phyloP scores from a whole-genome alignment of 805 yeast species.

The Brettanomyces nanus region DNA sequence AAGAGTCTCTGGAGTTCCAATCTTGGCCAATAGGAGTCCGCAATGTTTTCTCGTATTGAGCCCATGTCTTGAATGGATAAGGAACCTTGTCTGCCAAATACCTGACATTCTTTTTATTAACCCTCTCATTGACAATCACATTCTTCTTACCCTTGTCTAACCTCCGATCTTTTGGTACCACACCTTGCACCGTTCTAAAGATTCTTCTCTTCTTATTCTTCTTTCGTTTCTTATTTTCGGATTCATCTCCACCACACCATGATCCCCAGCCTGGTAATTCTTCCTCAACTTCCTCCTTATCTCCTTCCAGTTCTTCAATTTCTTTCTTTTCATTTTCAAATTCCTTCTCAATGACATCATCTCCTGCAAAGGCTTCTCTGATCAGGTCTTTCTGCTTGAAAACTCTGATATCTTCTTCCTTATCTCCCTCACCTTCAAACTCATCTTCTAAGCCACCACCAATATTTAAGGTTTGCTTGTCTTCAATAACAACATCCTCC shows the following conservation, averaged over 20 bases:
- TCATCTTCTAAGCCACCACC: conserved; percentile 39
- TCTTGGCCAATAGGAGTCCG: conserved; percentile 97
- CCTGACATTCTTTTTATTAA: conserved; percentile 75
- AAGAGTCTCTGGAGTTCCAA: conserved; percentile 85
- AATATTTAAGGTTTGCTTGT: conserved; percentile 46
- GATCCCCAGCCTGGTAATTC: conserved; percentile 97
- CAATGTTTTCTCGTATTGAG: conserved; percentile 89
- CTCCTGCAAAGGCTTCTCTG: conserved; percentile 94
- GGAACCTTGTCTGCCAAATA: conserved; percentile 90
- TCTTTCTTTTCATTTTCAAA: conserved; percentile 71
- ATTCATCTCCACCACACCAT: conserved; percentile 69
- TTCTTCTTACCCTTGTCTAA: conserved; percentile 66
- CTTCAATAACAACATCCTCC: conserved; percentile 35
- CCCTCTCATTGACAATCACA: conserved; percentile 84
- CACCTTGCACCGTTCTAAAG: conserved; percentile 67
- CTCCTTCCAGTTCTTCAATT: conserved; percentile 69
- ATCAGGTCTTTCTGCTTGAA: conserved; percentile 78
- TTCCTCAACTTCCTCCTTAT: conserved; percentile 66
- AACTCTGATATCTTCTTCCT: conserved; percentile 37
- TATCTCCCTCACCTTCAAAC: conserved; percentile 38
- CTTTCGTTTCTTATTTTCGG: conserved; percentile 8
- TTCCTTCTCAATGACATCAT: conserved; percentile 70
- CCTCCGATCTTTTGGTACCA: conserved; percentile 62
- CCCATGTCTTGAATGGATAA: conserved; percentile 86
- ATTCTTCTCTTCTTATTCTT: conserved; percentile 39